Evolutionary conservation across 192 early-diverging fungal genomes (phyloP), one percentile per base, ranked within the genome.

Genomic region (Podila epigama): DNA sequence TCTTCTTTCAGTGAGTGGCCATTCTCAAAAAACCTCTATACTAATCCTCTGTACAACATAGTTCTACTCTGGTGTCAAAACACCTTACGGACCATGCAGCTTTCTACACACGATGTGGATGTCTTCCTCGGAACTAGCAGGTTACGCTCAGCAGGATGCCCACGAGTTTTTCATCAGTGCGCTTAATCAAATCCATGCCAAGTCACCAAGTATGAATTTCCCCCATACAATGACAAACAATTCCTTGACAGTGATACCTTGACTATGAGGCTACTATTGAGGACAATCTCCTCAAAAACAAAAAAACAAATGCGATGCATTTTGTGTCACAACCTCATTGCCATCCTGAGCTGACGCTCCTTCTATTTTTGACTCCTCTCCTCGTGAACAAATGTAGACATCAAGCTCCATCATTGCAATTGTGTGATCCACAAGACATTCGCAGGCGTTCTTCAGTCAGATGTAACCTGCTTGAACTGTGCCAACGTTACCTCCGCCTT

Each of bases 121-220:
- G 69, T 88, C 92, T 15, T 90, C 91, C 29, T 84, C 88, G 44
- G 90, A 97, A 51, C 81, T 98, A 32, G 96, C 97, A 18, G 92
- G 95, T 10, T 96, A 96, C 63, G 89, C 91, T 15, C 96, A 98
- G 81, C 96, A 99, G 75, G 96, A 98, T 63, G 96, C 97, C 1
- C 97, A 99, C 75, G 97, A 99, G 63, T 98, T 96, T 61, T 94
- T 98, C 67, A 95, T 98, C 42, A 90, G 94, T 12, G 81, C 93
- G 7, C 70, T 98, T 54, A 93, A 98, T 66, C 83, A 90, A 55
- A 89, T 99, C 60, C 97, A 99, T 65, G 84, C 79, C 32, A 86
- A 68, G 62, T 92, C 70, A 37, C 79, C 68, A 70, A 84, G 75
- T 82, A 86, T 66, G 66, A 50, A n/a, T 16, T 11, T 27, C 3